Evolutionary conservation across 2,329 filamentous ascomycete species (phyloP).

Genomic region (Penicillium brevicompactum): DNA sequence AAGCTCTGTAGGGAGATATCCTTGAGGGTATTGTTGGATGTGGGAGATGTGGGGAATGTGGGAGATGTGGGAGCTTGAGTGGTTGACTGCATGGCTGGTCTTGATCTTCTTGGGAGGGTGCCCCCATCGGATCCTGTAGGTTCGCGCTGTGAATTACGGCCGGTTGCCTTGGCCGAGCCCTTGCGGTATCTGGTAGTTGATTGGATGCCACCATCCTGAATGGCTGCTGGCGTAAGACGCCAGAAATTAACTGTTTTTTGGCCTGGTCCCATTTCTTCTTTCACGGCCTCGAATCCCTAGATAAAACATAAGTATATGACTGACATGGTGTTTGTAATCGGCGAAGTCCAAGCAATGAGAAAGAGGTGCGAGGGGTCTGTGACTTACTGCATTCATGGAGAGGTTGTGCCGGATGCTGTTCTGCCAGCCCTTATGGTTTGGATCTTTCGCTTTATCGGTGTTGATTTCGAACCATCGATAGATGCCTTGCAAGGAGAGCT

Average conservation of each 20-base stretch:
- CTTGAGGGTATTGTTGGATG: background rate
- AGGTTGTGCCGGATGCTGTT: conserved; percentile 96
- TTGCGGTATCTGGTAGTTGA: conserved; percentile 82
- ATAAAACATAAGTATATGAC: background rate
- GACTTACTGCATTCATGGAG: conserved; percentile 87
- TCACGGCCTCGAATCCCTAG: conserved; percentile 55
- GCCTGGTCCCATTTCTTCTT: conserved; percentile 50
- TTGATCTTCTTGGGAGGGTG: conserved; percentile 41
- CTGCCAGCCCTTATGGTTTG: conserved; percentile 75
- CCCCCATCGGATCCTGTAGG: conserved; percentile 46
- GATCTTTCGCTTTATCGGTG: conserved; percentile 70
- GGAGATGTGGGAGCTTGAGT: background rate
- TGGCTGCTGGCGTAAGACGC: conserved; percentile 72
- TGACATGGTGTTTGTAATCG: background rate
- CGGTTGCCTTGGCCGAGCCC: conserved; percentile 40
- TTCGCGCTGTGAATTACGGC: conserved; percentile 42
- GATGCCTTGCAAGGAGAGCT: conserved; percentile 80
- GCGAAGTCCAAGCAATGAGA: too few relatives aligned
- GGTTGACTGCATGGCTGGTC: conserved; percentile 23
- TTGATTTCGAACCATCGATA: conserved; percentile 88
- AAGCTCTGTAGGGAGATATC: background rate
- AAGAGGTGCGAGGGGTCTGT: background rate
- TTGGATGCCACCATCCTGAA: conserved; percentile 68
- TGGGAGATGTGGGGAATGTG: background rate
- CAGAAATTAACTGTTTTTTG: conserved; percentile 71